Evolutionary conservation across 371 early-diverging fungal genomes (phyloP), one percentile per base, ranked within the genome.

Genomic region (Mortierella sp.): DNA sequence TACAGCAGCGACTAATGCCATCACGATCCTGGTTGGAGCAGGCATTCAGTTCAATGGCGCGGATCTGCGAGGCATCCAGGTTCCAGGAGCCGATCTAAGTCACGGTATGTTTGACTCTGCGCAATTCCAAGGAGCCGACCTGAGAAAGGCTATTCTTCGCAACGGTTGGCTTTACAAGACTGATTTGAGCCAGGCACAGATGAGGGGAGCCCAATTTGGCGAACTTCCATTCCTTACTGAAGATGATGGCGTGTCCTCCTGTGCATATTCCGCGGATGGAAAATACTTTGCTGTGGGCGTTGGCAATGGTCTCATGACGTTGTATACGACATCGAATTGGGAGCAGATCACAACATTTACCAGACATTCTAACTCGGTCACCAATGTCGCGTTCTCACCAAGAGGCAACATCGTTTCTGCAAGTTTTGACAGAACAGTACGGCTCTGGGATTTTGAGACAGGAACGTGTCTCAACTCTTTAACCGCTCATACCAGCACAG

Each of bases 11-110:
- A 50, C 50, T 1, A 58, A 58, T 38, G 21, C 59, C 2, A 58
- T 58, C 39, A 49, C 59, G 18, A 58, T 58, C 1, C 39, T 58
- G 41, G 50, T 50, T 2, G 8, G 50, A 23, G 48, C 59, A 0
- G 50, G 59, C 0, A 21, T 49, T 1, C 39, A 2, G 7, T 58
- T 58, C 27, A 39, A 24, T 27, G 50, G 41, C 0, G 48, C 50
- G 0, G 41, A 50, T 49, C 50, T 58, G 38, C 34, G 38, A 21
- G 49, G 16, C 21, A 42, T 42, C 16, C 48, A 5, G 49, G 45
- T 39, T 38, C 48, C n/a, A 38, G 59, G 34, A 12, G 23, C 19
- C 34, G 50, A 27, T 18, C 42, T 42, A 6, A 42, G 42, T 42
- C 42, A 42, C 16, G 42, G 42, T 6, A 42, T 12, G 18, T 38